Evolutionary conservation across 805 yeast genomes (phyloP).

Genomic region (Kuraishia capsulata): DNA sequence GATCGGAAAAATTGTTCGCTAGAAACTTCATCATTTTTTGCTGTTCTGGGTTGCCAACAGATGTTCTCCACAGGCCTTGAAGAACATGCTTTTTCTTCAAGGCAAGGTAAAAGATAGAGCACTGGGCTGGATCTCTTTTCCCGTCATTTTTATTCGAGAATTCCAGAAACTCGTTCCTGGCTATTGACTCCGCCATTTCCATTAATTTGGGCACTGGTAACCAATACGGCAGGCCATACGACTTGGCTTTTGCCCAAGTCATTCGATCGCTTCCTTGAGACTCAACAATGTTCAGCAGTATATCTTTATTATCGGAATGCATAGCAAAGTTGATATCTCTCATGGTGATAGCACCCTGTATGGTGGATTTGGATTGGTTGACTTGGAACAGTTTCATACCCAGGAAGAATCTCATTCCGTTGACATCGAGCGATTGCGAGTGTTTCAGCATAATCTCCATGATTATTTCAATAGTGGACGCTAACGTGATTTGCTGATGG

Average conservation of each 20-base stretch:
- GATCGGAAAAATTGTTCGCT: slow-evolving; percentile 62
- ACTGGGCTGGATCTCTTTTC: slow-evolving; percentile 58
- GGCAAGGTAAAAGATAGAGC: slow-evolving; percentile 73
- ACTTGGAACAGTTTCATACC: slow-evolving; percentile 60
- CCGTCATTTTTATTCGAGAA: slow-evolving; percentile 29
- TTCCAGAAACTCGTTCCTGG: slow-evolving; percentile 54
- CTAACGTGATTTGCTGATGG: slow-evolving; percentile 82
- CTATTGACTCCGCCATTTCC: slow-evolving; percentile 56
- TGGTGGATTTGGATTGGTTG: slow-evolving; percentile 20
- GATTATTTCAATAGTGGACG: slow-evolving; percentile 59
- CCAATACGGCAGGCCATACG: slow-evolving; percentile 72
- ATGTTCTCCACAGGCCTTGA: slow-evolving; percentile 75
- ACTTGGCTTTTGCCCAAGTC: slow-evolving; percentile 52
- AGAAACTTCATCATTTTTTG: slow-evolving; percentile 74
- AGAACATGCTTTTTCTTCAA: slow-evolving; percentile 68
- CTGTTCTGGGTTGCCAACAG: slow-evolving; percentile 69
- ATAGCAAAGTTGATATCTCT: slow-evolving; percentile 85
- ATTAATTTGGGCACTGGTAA: slow-evolving; percentile 33
- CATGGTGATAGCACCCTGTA: slow-evolving; percentile 40
- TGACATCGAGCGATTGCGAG: slow-evolving; percentile 39
- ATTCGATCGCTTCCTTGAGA: slow-evolving; percentile 32
- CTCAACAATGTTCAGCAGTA: slow-evolving; percentile 43
- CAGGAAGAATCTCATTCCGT: slow-evolving; percentile 63
- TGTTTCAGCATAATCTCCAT: slow-evolving; percentile 39
- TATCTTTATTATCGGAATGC: slow-evolving; percentile 70